Conservation (phyloP, 2,329 filamentous ascomycete species). For the Aspergillus chevalieri region DNA sequence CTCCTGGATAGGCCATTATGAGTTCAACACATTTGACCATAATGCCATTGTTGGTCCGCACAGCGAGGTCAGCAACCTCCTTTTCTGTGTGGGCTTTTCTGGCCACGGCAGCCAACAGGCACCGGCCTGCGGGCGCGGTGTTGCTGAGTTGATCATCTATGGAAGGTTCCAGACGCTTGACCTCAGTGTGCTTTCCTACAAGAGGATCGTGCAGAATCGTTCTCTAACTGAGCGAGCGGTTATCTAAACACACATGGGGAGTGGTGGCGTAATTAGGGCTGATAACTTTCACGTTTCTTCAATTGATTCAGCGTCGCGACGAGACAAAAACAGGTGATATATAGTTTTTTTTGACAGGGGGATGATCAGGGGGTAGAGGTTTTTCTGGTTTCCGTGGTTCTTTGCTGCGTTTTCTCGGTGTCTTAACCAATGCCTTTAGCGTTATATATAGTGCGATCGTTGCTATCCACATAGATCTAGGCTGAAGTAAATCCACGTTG, state of each 20-base stretch:
- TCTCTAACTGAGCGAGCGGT: constrained; percentile 3
- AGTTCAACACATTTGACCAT: constrained; percentile 15
- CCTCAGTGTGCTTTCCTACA: constrained; percentile 2
- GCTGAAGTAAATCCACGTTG: no score
- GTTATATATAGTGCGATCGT: no score
- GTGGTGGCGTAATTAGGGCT: not conserved
- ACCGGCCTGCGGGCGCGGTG: constrained; percentile 10
- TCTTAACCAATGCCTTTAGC: no score
- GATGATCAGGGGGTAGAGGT: no score
- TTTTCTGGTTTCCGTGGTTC: no score
- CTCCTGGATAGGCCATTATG: constrained; percentile 14
- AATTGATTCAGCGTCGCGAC: no score
- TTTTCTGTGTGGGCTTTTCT: constrained; percentile 12
- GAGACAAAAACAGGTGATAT: no score
- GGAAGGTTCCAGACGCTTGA: constrained; percentile 9
- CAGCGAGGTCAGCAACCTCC: constrained; percentile 5
- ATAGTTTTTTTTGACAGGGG: no score
- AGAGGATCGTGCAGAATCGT: not conserved
- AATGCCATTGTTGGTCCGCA: constrained; percentile 12
- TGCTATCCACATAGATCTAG: no score
- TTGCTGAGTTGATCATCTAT: constrained; percentile 11
- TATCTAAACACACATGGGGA: not conserved
- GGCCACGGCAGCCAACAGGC: constrained; percentile 11
- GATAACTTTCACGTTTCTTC: no score
- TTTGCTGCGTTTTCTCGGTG: no score